A percentile compares a stretch with the other conserved stretches of the same genome.
Evolutionary conservation across 805 yeast genomes (phyloP).

Genomic region (Barnettozyma sucrosica): DNA sequence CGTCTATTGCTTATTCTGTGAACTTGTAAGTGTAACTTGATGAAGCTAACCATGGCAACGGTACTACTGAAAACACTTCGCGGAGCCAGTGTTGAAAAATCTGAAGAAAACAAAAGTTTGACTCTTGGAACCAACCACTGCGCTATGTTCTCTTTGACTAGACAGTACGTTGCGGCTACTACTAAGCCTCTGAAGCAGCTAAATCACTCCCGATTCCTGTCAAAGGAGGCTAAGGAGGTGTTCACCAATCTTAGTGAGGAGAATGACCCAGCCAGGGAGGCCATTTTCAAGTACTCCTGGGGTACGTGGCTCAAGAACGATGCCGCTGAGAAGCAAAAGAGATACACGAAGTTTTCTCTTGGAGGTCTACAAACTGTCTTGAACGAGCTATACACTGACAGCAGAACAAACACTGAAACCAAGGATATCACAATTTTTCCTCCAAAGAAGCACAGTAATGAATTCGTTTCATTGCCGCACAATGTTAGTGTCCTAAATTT

Average conservation of each 20-base stretch:
- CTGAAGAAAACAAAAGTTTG: not conserved
- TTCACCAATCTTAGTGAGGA: conserved; percentile 54
- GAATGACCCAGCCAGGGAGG: conserved; percentile 59
- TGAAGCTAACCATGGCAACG: not conserved
- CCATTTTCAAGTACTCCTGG: conserved; percentile 86
- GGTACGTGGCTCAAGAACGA: conserved; percentile 92
- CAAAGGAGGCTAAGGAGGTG: conserved; percentile 28
- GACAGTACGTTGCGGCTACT: conserved; percentile 4
- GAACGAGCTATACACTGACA: conserved; percentile 36
- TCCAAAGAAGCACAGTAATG: conserved; percentile 36
- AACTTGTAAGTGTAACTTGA: not conserved
- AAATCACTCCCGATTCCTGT: conserved; percentile 22
- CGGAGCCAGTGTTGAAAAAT: not conserved
- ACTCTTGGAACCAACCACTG: no score
- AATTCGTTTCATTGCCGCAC: conserved; percentile 40
- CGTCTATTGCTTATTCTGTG: not conserved
- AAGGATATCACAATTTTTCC: conserved; percentile 19
- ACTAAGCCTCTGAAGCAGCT: not conserved
- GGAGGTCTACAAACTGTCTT: conserved; percentile 63
- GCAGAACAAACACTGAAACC: conserved; percentile 30
- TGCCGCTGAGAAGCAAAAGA: conserved; percentile 59
- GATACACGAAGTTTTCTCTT: conserved; percentile 77
- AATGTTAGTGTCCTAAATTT: conserved; percentile 39
- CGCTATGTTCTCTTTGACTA: conserved; percentile 16
- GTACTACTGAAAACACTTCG: not conserved